phyloP scores from a whole-genome alignment of 768 basidiomycete species.

The Mycena floridula region DNA sequence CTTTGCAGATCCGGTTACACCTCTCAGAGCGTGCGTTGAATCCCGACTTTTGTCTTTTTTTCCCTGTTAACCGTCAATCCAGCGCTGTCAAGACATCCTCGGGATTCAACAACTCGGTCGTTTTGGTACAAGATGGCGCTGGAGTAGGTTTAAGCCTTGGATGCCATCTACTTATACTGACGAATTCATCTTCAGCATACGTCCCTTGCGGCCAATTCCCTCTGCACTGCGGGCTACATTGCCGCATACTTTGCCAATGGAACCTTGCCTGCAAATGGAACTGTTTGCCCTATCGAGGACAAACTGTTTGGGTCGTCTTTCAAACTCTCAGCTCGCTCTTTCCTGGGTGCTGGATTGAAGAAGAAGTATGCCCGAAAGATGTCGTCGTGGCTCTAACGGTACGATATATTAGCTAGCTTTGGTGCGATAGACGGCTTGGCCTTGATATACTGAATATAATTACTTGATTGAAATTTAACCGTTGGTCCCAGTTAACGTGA shows the following conservation, averaged over 20 bases:
- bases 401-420: too few relatives aligned
- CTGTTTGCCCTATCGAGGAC: conserved; percentile 16
- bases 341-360: too few relatives aligned
- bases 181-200: conserved; percentile 6
- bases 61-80: not conserved
- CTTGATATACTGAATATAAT: too few relatives aligned
- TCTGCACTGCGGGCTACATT: conserved; percentile 13
- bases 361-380: too few relatives aligned
- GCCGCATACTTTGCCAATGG: conserved; percentile 20
- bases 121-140: conserved; percentile 13
- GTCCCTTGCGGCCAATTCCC: conserved; percentile 13
- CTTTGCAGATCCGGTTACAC: conserved; percentile 12
- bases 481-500: too few relatives aligned
- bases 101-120: conserved; percentile 10
- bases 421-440: too few relatives aligned
- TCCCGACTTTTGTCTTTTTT: too few relatives aligned
- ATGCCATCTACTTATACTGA: not conserved
- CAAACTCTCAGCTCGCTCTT: not conserved
- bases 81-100: conserved; percentile 6
- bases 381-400: too few relatives aligned
- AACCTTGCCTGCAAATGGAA: conserved; percentile 16
- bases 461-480: too few relatives aligned
- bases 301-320: conserved; percentile 5
- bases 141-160: conserved; percentile 8
- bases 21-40: conserved; percentile 10